Evolutionary conservation across 139 green algal species (phyloP), one percentile per base, ranked within the genome.

Genomic region (Chlorella sp.): DNA sequence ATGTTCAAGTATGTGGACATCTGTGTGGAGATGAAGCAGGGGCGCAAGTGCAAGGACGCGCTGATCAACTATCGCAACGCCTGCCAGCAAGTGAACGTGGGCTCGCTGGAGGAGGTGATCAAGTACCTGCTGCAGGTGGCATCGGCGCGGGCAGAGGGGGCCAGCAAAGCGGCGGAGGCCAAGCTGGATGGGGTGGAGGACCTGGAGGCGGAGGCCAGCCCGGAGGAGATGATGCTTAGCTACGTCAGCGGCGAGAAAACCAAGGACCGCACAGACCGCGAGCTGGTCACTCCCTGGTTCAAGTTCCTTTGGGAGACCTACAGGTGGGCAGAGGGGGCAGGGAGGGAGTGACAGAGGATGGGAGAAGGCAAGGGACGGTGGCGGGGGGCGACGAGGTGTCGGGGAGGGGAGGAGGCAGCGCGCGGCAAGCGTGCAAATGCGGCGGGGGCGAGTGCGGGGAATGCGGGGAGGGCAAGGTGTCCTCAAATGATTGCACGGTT

Each of bases 261-360:
- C 94, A 93, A 97, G 95, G 98, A 99, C 90, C 96, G 97, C 86
- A 97, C 96, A 9, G 98, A 99, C 91, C 93, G 98, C 34, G 97
- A 99, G 95, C 91, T 98, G 81, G 98, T 99, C 24, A 99, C 98
- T 18, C 98, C 98, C 36, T 99, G 98, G 98, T 99, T 99, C 95
- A 98, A 99, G 91, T 99, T 99, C 90, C 93, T 99, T 90, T 99
- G 98, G 98, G 98, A 99, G 94, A 97, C 96, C 18, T 99, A 99
- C 95, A 94, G 98, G 84, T 98, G 93, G 69, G 93, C 97, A 73
- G 78, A 24, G 37, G 83, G 60, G 0, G 60, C 16, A 34, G 30
- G 81, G n/a, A 77, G 9, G 57, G 82, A 28, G 32, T 57, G 82
- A 19, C 0, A 34, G 37, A 60, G 39, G 37, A 57, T 57, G 48